Conservation (phyloP, 495 filamentous ascomycete genomes). For the Podospora pseudopauciseta region DNA sequence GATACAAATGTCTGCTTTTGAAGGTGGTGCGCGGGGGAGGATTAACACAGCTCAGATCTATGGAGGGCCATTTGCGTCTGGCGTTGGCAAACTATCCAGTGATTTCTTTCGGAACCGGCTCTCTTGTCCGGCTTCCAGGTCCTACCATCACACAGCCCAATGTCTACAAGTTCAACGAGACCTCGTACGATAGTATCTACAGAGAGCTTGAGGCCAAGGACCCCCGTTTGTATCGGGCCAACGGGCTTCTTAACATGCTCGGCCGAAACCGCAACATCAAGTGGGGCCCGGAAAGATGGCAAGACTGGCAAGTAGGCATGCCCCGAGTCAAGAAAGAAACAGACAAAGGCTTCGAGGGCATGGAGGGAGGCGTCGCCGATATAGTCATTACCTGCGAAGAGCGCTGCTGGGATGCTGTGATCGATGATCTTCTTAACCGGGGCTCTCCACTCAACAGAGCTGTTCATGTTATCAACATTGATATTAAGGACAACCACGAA, state of each 20-base stretch:
- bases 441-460: conserved; percentile 81
- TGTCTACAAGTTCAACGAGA: conserved; percentile 94
- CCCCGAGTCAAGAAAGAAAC: conserved; percentile 63
- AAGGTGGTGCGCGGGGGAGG: conserved; percentile 10
- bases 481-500: conserved; percentile 98
- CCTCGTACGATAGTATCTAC: conserved; percentile 89
- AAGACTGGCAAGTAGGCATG: conserved; percentile 89
- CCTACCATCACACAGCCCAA: conserved; percentile 90
- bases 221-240: conserved; percentile 79
- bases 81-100: conserved; percentile 84
- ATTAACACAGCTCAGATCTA: conserved; percentile 56
- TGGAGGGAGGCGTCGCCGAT: conserved; percentile 88
- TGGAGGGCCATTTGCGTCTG: conserved; percentile 94
- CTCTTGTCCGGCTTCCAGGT: conserved; percentile 88
- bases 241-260: conserved; percentile 93
- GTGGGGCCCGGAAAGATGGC: conserved; percentile 94
- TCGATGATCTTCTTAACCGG: conserved; percentile 86
- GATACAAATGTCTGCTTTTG: conserved; percentile 11
- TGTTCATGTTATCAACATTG: conserved; percentile 95
- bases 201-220: conserved; percentile 82
- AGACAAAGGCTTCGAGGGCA: conserved; percentile 71
- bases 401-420: conserved; percentile 95
- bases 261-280: conserved; percentile 89
- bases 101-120: conserved; percentile 96
- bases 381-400: conserved; percentile 98